Evolutionary conservation across 176 grass and related monocot genomes (phyloP), one percentile per base, ranked within the genome.

Genomic region (Elymus sibiricus): DNA sequence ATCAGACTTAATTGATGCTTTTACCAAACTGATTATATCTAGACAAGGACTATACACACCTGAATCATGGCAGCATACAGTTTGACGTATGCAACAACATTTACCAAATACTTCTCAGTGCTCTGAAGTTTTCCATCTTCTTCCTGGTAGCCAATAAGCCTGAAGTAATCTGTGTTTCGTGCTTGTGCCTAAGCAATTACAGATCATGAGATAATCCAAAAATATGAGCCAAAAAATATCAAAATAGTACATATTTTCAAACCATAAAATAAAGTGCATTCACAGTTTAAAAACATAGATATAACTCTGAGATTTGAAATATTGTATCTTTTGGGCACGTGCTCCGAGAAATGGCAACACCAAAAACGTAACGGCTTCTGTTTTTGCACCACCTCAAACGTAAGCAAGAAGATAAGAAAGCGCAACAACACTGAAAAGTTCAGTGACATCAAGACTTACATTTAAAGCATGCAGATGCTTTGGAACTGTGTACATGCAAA

Each of bases 401-500:
- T 61, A 76, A 87, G 28, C 32, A 31, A 74, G 22, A 69, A 87
- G 32, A 87, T 11, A 79, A 71, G 76, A 39, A 24, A 46, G 25
- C 34, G 4, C 26, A 65, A 81, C 70, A 40, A 27, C 21, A 81
- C 85, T 63, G 27, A 24, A 27, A 13, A 82, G 27, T 81, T 65
- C 62, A 84, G 39, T 53, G 58, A 22, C 21, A 21, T 58, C 7
- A 21, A 72, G 79, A 86, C 94, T 94, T 96, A 99, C 97, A 83
- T 93, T 93, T 70, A 93, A 92, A 82, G 92, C 90, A 81, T 91
- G 92, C 66, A 99, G 82, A 92, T 99, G 89, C 77, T 99, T 99
- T 31, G 97, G 94, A 80, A 99, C 88, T 4, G 92, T 99, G 82
- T 94, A 99, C 62, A 96, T 91, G 76, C 97, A 98, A 91, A 85